A percentile compares a stretch with the other conserved stretches of the same genome.
Conservation (phyloP, 2,329 filamentous ascomycete species). For the Pochonia chlamydosporia region DNA sequence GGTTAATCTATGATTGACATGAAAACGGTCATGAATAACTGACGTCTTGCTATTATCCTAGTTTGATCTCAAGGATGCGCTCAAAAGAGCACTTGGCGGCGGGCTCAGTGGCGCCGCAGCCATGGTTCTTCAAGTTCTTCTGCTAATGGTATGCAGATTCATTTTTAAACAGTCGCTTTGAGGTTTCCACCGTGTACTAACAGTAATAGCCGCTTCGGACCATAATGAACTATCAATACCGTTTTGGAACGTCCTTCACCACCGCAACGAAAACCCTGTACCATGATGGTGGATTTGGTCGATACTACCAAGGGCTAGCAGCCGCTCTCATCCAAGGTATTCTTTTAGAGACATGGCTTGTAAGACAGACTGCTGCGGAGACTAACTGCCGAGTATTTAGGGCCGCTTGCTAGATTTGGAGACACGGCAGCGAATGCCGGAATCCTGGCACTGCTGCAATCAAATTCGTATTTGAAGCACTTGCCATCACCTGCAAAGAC, state of each 20-base stretch:
- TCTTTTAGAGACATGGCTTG: too few relatives aligned
- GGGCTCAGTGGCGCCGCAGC: constrained; percentile 41
- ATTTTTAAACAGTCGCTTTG: fast-evolving
- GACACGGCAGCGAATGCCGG: constrained; percentile 44
- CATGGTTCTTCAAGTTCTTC: constrained; percentile 41
- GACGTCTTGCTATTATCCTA: constrained; percentile 14
- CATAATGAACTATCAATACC: constrained; percentile 47
- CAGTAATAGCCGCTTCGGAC: constrained; percentile 36
- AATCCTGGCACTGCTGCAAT: constrained; percentile 40
- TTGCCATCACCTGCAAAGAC: constrained; percentile 39
- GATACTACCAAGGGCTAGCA: constrained; percentile 40
- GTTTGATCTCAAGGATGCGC: constrained; percentile 39
- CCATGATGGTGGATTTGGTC: constrained; percentile 31
- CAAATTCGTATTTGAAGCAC: constrained; percentile 37
- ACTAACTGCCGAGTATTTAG: too few relatives aligned
- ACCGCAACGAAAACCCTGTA: constrained; percentile 34
- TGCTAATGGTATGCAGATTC: constrained; percentile 42
- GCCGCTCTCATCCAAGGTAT: constrained; percentile 39
- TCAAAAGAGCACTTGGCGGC: constrained; percentile 38
- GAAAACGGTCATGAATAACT: neutral
- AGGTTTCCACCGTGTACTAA: fast-evolving
- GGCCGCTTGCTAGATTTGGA: constrained; percentile 39
- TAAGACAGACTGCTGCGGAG: too few relatives aligned
- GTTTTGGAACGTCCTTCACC: constrained; percentile 36
- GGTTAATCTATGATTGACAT: constrained; percentile 6